Base-by-base conservation (phyloP, 2,329 filamentous ascomycete genomes). In the Zalaria sp. region DNA sequence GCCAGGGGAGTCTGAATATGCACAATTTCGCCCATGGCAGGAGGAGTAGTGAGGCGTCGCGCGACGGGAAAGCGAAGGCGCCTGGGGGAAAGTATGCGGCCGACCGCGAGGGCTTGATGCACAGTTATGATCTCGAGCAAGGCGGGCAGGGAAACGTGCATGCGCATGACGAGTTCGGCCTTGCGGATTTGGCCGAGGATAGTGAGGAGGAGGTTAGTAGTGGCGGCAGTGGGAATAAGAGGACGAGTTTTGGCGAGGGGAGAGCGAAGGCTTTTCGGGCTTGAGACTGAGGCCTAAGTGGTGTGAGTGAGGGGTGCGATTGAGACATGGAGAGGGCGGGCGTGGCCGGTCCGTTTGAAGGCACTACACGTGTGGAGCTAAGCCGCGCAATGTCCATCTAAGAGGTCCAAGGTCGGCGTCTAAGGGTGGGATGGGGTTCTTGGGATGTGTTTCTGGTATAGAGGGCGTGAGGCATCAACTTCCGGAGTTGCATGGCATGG, bases 71-170 rank as follows among this genome's bases (percentile, higher is more conserved):
- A 11, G 27, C 35, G 27, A 38, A 34, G 41, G 46, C 25, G 39
- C 44, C 38, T 34, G 37, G 4, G 44, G 36, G 47, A 46, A 27
- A 46, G 52, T 31, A 48, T 47, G 56, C 67, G 34, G 66, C 76
- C 32, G 86, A 91, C 52, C 74, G 84, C 42, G 80, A 88, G 49
- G 84, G 84, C 4, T 69, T 96, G 25, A 94, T 96, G 60, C 81
- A 82, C 46, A 81, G 79, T 7, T 95, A 94, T 53, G 89, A 96
- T 53, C 78, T 91, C 46, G 88, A 95, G 58, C 78, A 83, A 36
- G 72, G 72, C 35, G 43, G 43, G 18, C 44, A 42, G 7, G 35
- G 34, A n/a, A 35, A 36, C 29, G 18, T 18, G 18, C 18, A 18
- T 18, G 18, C 18, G 18, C 18, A 18, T 18, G 47, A 45, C 37